These are phyloP conservation scores for Centella asiatica DNA, from an alignment of 129 eudicot genomes.

Conservation along the genomic window DNA sequence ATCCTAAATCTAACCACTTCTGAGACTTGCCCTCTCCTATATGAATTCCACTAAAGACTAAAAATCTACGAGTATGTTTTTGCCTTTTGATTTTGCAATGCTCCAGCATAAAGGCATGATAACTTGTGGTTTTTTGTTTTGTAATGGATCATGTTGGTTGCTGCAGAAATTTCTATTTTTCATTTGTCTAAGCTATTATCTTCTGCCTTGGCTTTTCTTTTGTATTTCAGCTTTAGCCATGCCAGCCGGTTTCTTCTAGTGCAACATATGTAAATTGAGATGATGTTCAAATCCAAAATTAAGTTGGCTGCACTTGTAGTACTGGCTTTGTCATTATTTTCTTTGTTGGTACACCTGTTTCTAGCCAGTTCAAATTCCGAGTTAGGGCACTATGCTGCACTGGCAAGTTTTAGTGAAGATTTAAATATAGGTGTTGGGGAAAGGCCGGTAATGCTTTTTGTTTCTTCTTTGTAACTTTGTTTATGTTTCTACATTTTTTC, in stretches of 20 bases:
- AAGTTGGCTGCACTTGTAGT: constrained; percentile 88
- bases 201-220: constrained; percentile 4
- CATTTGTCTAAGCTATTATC: neutral
- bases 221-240: constrained; percentile 23
- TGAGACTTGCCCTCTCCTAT: no score
- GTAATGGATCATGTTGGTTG: neutral
- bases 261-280: constrained; percentile 15
- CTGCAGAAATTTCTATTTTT: neutral
- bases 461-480: constrained; percentile 1
- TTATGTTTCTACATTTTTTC: neutral
- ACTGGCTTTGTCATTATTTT: constrained; percentile 60
- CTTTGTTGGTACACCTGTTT: constrained; percentile 76
- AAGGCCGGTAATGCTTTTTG: constrained; percentile 28
- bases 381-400: constrained; percentile 39
- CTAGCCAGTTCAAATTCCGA: constrained; percentile 68
- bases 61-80: no score
- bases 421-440: constrained; percentile 31
- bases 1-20: no score
- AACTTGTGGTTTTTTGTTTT: no score
- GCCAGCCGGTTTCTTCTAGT: constrained; percentile 6
- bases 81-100: no score
- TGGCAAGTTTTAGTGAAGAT: constrained; percentile 58
- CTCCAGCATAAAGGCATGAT: no score
- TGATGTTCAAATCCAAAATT: constrained; percentile 65
- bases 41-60: no score